Conservation (phyloP, 352 stramenopile genomes). For the Phytopythium boreale region DNA sequence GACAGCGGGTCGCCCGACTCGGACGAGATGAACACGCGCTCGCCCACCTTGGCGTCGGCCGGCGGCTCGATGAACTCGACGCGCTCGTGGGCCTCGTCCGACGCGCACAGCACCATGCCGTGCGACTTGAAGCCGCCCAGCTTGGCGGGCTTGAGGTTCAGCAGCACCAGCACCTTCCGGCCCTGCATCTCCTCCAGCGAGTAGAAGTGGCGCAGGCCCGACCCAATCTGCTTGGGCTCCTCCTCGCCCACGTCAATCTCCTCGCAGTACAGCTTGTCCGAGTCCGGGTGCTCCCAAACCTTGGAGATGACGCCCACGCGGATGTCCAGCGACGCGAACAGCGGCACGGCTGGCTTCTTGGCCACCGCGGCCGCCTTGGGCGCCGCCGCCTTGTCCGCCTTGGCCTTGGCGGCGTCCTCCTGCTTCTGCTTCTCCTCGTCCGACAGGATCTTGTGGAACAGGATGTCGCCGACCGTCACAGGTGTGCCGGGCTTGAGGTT, state of each 20-base stretch:
- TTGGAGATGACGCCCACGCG: slow-evolving; percentile 79
- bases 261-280: slow-evolving; percentile 97
- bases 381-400: slow-evolving; percentile 34
- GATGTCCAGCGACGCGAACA: slow-evolving; percentile 80
- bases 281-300: slow-evolving; percentile 83
- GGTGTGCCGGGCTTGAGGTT: slow-evolving; percentile 91
- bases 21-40: slow-evolving; percentile 88
- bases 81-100: slow-evolving; percentile 80
- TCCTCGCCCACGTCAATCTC: slow-evolving; percentile 98
- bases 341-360: slow-evolving; percentile 48
- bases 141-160: slow-evolving; percentile 98
- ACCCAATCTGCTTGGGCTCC: slow-evolving; percentile 93
- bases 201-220: slow-evolving; percentile 94
- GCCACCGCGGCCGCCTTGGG: slow-evolving; percentile 38
- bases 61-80: slow-evolving; percentile 95
- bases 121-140: slow-evolving; percentile 95
- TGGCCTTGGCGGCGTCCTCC: slow-evolving; percentile 40
- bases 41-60: slow-evolving; percentile 88
- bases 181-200: slow-evolving; percentile 94
- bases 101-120: slow-evolving; percentile 97
- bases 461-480: slow-evolving; percentile 91
- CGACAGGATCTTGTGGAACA: slow-evolving; percentile 92
- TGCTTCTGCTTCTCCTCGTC: slow-evolving; percentile 76
- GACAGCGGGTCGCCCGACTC: slow-evolving; percentile 72
- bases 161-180: slow-evolving; percentile 94